Evolutionary conservation across 805 yeast genomes (phyloP), one percentile per base, ranked within the genome.

Genomic region (Candida anglica): DNA sequence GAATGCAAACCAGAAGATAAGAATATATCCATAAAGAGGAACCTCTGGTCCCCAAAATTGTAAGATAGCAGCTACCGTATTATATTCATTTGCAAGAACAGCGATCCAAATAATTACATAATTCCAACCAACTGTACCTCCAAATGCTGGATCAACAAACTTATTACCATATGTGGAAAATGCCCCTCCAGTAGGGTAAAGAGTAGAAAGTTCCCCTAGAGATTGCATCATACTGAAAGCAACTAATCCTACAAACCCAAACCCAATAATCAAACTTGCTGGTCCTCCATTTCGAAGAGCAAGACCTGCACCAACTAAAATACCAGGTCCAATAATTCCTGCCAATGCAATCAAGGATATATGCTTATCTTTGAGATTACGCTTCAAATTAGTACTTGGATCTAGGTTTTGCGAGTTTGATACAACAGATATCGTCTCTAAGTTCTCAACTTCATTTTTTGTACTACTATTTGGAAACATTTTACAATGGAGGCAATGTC

Each of bases 261-360:
- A 76, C 1, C 80, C 77, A 15, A 66, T 58, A 15, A 73, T 48
- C 46, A 76, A 52, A 41, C 77, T 73, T 21, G 69, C 79, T 0
- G 81, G 81, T 3, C 78, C 77, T 28, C 75, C 74, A 23, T 64
- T 52, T 6, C 57, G 46, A 11, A 76, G 54, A 21, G 78, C 76
- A n/a, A 60, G 48, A 5, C 78, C 77, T 34, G 78, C 63, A 25
- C 78, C 76, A 17, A 77, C 66, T 32, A 75, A 58, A 18, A 69
- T 69, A 40, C 81, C 82, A 1, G 81, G 81, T 0, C 82, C 82
- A 36, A 77, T 71, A 32, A 77, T 68, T 26, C 81, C 81, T 17
- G 80, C 77, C 6, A 75, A 44, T 3, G 77, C 77, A 33, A 75
- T 63, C 35, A 75, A 47, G 10, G 77, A 67, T 25, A 73, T 60